Percentiles rank a stretch among this genome's conserved stretches.
phyloP scores from a whole-genome alignment of 192 early-diverging fungal genomes.

The Coemansia sp. region DNA sequence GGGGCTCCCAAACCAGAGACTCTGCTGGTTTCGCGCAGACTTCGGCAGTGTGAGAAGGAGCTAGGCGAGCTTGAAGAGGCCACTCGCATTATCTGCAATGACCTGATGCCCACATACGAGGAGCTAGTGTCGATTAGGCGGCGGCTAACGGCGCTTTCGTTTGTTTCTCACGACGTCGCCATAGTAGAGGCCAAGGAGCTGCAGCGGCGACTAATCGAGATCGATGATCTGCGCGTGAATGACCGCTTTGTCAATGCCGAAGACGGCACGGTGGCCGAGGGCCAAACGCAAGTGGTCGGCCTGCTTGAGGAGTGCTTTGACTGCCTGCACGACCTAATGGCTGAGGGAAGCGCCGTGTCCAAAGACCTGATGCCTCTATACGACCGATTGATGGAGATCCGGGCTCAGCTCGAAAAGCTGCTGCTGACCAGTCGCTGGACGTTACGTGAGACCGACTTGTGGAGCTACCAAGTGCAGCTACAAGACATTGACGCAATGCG shows the following conservation, averaged over 20 bases:
- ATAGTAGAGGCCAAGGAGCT: constrained; percentile 46
- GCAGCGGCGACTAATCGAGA: constrained; percentile 72
- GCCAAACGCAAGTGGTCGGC: constrained; percentile 82
- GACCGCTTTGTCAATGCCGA: constrained; percentile 69
- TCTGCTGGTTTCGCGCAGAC: constrained; percentile 37
- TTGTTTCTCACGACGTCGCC: constrained; percentile 29
- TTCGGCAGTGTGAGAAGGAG: constrained; percentile 53
- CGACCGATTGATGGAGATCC: constrained; percentile 66
- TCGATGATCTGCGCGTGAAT: constrained; percentile 74
- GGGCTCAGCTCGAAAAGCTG: constrained; percentile 70
- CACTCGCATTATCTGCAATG: constrained; percentile 62
- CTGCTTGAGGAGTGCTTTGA: constrained; percentile 80
- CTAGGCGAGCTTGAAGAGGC: constrained; percentile 53
- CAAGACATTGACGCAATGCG: constrained; percentile 81
- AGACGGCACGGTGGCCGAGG: constrained; percentile 67
- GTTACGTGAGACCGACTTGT: constrained; percentile 74
- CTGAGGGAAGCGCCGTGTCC: constrained; percentile 62
- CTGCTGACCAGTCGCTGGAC: constrained; percentile 74
- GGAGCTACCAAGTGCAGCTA: constrained; percentile 73
- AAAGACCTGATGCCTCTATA: constrained; percentile 59
- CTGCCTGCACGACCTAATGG: constrained; percentile 76
- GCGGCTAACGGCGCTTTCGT: constrained; percentile 53
- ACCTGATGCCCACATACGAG: constrained; percentile 69
- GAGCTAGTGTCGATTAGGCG: constrained; percentile 68
- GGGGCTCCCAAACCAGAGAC: constrained; percentile 25